Evolutionary conservation across 192 early-diverging fungal species (phyloP).

Genomic region (Cetraspora pellucida): DNA sequence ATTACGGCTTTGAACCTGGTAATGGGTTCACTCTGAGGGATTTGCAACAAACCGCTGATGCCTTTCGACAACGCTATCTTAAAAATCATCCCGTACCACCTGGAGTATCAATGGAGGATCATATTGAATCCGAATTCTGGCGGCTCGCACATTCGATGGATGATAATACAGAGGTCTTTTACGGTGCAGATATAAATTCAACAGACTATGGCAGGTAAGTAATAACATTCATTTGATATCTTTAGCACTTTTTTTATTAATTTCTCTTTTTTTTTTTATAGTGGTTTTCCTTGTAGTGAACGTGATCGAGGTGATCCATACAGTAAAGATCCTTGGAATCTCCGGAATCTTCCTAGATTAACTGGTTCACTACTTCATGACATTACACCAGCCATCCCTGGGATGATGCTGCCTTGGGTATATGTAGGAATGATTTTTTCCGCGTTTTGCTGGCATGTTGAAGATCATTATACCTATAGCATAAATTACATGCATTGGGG

Average conservation of each 20-base stretch:
- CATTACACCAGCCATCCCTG: slow-evolving; percentile 91
- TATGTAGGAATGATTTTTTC: slow-evolving; percentile 96
- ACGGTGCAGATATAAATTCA: slow-evolving; percentile 94
- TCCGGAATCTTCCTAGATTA: slow-evolving; percentile 84
- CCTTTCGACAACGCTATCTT: slow-evolving; percentile 71
- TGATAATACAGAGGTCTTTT: slow-evolving; percentile 91
- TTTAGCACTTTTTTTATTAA: slow-evolving; percentile 10
- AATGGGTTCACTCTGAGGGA: slow-evolving; percentile 72
- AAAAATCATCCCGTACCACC: slow-evolving; percentile 35
- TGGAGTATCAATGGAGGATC: slow-evolving; percentile 66
- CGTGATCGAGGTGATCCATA: slow-evolving; percentile 68
- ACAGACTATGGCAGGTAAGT: slow-evolving; percentile 82
- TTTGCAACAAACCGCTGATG: slow-evolving; percentile 79
- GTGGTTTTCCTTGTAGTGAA: slow-evolving; percentile 82
- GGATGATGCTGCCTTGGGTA: slow-evolving; percentile 97
- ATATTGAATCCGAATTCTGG: slow-evolving; percentile 93
- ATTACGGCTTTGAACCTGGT: slow-evolving; percentile 95
- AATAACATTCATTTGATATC: neutral
- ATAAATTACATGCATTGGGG: slow-evolving; percentile 97
- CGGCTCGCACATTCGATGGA: slow-evolving; percentile 82
- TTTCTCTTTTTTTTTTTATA: slow-evolving; percentile 37
- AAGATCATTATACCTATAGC: slow-evolving; percentile 96
- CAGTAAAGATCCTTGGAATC: slow-evolving; percentile 78
- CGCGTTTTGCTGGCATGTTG: slow-evolving; percentile 98
- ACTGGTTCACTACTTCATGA: slow-evolving; percentile 82